Evolutionary conservation across 2,329 filamentous ascomycete genomes (phyloP), one percentile per base, ranked within the genome.

Genomic region (Pseudogymnoascus verrucosus): DNA sequence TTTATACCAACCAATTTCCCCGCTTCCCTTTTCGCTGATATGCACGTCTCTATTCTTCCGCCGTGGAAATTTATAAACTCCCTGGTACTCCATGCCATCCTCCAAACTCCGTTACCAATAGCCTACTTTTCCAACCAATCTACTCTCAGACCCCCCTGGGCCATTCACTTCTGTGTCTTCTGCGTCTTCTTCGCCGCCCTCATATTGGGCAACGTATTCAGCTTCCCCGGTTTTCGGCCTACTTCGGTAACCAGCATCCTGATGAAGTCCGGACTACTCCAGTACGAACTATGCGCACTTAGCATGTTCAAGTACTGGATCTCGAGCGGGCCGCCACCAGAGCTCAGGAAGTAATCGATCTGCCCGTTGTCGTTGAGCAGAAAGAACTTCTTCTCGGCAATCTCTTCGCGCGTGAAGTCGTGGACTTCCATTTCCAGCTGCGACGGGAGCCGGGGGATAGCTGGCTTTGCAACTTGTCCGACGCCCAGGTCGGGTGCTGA

Each of bases 261-360:
- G n/a, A 96, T 87, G 74, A 99, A 93, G 73, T 98, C 95, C 28
- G 80, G 84, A 70, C 89, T 87, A 1, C 86, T 83, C 95, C 95
- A 99, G 75, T 99, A 99, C 73, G 90, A 93, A 63, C 90, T 92
- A 75, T 99, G 95, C 7, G 95, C 95, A 64, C 91, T 90, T 63
- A 99, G 78, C 95, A 99, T 99, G 69, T 96, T 97, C 37, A 98
- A 77, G 73, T 99, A 99, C 76, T 98, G 93, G 23, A 97, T 92
- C 75, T 96, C 95, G 37, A 99, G 79, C 3, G 93, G 89, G 0
- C 95, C 95, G 1, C 90, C 89, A 0, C 91, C 90, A 6, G 91
- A 92, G 60, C 86, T 86, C 60, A 99, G 78, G 70, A 89, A 96
- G 76, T 86, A 99, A 74, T 99, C 95, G 42, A 99, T 88, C 76